Percentiles rank a stretch among this genome's conserved stretches.
Conservation (phyloP, 2,329 filamentous ascomycete genomes). For the Daldinia sp. region DNA sequence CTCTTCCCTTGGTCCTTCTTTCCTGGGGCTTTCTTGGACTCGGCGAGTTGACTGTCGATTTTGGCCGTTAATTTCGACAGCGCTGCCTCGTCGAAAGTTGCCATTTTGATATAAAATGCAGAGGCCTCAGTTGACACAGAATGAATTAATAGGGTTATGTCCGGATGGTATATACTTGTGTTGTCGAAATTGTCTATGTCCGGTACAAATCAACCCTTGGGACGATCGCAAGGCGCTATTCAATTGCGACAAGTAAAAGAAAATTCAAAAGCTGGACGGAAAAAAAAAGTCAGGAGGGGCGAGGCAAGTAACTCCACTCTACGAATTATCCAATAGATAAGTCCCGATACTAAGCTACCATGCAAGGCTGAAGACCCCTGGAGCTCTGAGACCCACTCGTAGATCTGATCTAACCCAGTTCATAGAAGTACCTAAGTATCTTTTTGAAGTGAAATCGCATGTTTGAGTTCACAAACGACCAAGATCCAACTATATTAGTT, state of each 20-base stretch:
- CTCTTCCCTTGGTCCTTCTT: slow-evolving; percentile 47
- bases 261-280: slow-evolving; percentile 24
- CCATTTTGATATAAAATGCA: slow-evolving; percentile 36
- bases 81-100: slow-evolving; percentile 58
- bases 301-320: slow-evolving; percentile 26
- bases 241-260: slow-evolving; percentile 26
- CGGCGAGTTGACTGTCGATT: slow-evolving; percentile 62
- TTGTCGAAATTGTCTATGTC: slow-evolving; percentile 1
- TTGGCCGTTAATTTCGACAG: slow-evolving; percentile 63
- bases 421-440: slow-evolving; percentile 18
- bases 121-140: not conserved
- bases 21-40: slow-evolving; percentile 43
- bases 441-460: not conserved
- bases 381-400: not conserved
- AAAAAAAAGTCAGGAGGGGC: slow-evolving; percentile 44
- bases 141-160: not conserved
- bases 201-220: not conserved
- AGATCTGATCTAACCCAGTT: not conserved
- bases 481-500: not conserved
- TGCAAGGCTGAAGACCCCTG: slow-evolving; percentile 19
- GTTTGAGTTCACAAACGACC: not conserved
- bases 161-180: not conserved
- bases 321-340: slow-evolving; percentile 16
- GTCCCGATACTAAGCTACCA: not conserved
- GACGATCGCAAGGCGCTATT: not conserved